Evolutionary conservation across 1,284 basidiomycete genomes (phyloP).

Genomic region (Ceratobasidium sp.): DNA sequence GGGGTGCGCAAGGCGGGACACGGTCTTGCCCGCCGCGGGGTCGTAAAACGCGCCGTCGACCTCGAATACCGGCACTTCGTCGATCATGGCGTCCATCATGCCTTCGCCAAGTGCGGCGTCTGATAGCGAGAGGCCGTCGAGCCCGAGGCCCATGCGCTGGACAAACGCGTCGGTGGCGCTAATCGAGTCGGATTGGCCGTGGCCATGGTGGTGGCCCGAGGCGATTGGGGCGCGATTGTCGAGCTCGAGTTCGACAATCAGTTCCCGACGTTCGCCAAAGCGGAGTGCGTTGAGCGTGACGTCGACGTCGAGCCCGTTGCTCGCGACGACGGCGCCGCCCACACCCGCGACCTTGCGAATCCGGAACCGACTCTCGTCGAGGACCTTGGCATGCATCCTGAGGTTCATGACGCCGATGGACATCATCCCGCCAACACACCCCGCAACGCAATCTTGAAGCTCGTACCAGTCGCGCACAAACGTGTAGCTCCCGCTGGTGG

Average conservation of each 20-base stretch:
- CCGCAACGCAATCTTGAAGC: slow-evolving; percentile 85
- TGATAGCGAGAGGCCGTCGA: slow-evolving; percentile 65
- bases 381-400: slow-evolving; percentile 90
- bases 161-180: slow-evolving; percentile 78
- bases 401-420: slow-evolving; percentile 87
- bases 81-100: slow-evolving; percentile 89
- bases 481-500: slow-evolving; percentile 96
- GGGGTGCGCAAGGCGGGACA: slow-evolving; percentile 85
- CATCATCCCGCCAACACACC: slow-evolving; percentile 93
- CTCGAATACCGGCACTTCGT: slow-evolving; percentile 90
- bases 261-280: slow-evolving; percentile 91
- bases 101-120: slow-evolving; percentile 77
- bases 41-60: slow-evolving; percentile 93
- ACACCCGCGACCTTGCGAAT: slow-evolving; percentile 91
- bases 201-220: slow-evolving; percentile 4
- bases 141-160: slow-evolving; percentile 77
- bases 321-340: slow-evolving; percentile 79
- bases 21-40: slow-evolving; percentile 77
- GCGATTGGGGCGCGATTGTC: slow-evolving; percentile 43
- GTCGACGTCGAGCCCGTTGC: slow-evolving; percentile 90
- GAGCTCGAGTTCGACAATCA: slow-evolving; percentile 92
- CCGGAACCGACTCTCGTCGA: slow-evolving; percentile 71
- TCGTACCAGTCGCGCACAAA: slow-evolving; percentile 97
- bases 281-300: slow-evolving; percentile 92
- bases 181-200: slow-evolving; percentile 50